phyloP scores from a whole-genome alignment of 208 protist species.

The Angomonas desouzai region DNA sequence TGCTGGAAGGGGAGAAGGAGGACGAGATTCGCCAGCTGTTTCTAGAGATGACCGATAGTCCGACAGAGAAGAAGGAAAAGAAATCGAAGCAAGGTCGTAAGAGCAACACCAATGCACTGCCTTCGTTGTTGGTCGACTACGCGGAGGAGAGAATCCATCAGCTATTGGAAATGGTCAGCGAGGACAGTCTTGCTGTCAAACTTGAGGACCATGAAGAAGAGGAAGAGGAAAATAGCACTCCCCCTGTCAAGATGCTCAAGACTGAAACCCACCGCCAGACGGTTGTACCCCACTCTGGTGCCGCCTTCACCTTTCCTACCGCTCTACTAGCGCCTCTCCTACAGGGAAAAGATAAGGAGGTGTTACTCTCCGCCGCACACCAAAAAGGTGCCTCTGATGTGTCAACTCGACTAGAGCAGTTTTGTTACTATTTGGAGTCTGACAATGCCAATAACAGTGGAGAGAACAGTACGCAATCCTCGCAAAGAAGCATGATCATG shows the following conservation, averaged over 20 bases:
- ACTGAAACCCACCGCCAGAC: too few species aligned
- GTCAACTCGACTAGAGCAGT: neutral
- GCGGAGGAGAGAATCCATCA: neutral
- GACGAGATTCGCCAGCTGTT: neutral
- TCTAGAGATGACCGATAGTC: neutral
- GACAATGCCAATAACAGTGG: neutral
- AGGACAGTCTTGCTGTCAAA: neutral
- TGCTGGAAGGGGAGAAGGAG: neutral
- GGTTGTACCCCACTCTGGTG: too few species aligned
- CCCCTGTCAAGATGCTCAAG: too few species aligned
- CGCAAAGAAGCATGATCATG: neutral
- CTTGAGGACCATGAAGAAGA: neutral
- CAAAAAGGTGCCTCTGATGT: too few species aligned
- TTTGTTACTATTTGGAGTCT: neutral
- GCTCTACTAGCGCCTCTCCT: neutral
- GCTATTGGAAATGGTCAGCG: neutral
- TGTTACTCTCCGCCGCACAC: neutral
- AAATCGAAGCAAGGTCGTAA: neutral
- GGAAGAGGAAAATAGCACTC: too few species aligned
- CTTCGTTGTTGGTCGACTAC: neutral
- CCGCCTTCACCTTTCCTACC: neutral
- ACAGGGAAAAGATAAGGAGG: constrained; percentile 1
- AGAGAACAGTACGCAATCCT: neutral
- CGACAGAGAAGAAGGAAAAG: neutral
- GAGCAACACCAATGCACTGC: neutral